phyloP scores from a whole-genome alignment of 169 alveolate genomes.

The Plasmodium ovale region DNA sequence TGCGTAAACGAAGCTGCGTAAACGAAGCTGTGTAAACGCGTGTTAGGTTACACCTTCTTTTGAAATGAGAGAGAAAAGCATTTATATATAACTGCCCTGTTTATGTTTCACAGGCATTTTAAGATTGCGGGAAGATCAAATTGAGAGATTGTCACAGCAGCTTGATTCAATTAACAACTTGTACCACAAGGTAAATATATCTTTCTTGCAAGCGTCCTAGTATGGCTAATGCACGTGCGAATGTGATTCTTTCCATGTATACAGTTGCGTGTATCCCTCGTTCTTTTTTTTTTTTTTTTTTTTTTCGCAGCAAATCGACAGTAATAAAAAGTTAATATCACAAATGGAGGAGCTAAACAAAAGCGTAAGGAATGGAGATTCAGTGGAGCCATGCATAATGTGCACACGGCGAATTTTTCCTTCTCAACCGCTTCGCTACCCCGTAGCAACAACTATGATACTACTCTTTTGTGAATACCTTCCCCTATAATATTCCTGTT shows the following conservation, averaged over 20 bases:
- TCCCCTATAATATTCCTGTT: too few species aligned
- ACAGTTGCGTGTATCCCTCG: not conserved
- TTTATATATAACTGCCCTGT: not conserved
- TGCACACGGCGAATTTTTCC: not conserved
- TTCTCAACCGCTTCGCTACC: not conserved
- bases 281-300: not conserved
- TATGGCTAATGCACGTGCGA: not conserved
- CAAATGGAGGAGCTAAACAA: constrained; percentile 50
- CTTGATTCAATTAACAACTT: constrained; percentile 37
- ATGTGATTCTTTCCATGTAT: not conserved
- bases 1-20: too few species aligned
- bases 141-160: constrained; percentile 58
- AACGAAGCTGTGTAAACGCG: not conserved
- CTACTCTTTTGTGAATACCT: not conserved
- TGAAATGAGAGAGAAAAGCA: too few species aligned
- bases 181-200: constrained; percentile 55
- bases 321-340: constrained; percentile 31
- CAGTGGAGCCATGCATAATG: not conserved
- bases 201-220: too few species aligned
- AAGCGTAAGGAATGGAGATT: constrained; percentile 12
- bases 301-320: constrained; percentile 41
- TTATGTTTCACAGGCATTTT: constrained; percentile 21
- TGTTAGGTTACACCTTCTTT: too few species aligned
- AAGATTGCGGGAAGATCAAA: constrained; percentile 59
- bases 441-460: not conserved